phyloP scores from a whole-genome alignment of 768 basidiomycete genomes.

The Cystobasidium ongulense region DNA sequence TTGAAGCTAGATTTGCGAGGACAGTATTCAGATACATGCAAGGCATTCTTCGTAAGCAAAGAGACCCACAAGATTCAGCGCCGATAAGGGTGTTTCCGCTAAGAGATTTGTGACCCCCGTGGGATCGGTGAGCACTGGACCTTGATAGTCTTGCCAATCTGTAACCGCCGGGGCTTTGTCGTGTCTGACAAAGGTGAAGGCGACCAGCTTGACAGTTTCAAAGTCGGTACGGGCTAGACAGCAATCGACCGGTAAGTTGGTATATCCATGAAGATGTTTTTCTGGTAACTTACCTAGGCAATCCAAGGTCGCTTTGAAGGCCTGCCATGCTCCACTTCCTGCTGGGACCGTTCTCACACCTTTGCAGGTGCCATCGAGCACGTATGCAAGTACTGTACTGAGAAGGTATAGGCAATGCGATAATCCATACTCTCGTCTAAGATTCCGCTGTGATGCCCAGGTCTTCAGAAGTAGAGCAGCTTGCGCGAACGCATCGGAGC shows the following conservation, averaged over 20 bases:
- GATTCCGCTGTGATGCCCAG: slow-evolving; percentile 65
- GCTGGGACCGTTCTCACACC: slow-evolving; percentile 2
- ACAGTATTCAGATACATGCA: neutral
- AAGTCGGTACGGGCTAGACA: slow-evolving; percentile 40
- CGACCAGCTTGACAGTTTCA: slow-evolving; percentile 31
- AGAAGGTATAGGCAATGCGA: neutral
- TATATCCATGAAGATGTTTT: neutral
- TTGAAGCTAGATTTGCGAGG: slow-evolving; percentile 67
- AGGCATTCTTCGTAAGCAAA: no score
- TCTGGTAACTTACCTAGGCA: slow-evolving; percentile 5
- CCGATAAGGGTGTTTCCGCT: slow-evolving; percentile 64
- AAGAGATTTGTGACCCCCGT: slow-evolving; percentile 69
- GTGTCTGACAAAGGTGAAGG: neutral
- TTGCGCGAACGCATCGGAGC: slow-evolving; percentile 58
- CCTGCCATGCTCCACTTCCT: slow-evolving; percentile 20
- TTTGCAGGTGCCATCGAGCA: slow-evolving; percentile 4
- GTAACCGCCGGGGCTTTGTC: neutral
- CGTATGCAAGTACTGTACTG: neutral
- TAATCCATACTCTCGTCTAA: slow-evolving; percentile 29
- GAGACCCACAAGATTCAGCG: slow-evolving; percentile 62
- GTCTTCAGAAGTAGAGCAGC: slow-evolving; percentile 71
- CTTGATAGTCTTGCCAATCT: neutral
- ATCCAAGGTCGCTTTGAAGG: slow-evolving; percentile 27
- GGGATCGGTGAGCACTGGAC: slow-evolving; percentile 67
- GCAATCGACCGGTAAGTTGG: neutral